phyloP scores from a whole-genome alignment of 805 yeast genomes.

The Zygoascus tannicola region DNA sequence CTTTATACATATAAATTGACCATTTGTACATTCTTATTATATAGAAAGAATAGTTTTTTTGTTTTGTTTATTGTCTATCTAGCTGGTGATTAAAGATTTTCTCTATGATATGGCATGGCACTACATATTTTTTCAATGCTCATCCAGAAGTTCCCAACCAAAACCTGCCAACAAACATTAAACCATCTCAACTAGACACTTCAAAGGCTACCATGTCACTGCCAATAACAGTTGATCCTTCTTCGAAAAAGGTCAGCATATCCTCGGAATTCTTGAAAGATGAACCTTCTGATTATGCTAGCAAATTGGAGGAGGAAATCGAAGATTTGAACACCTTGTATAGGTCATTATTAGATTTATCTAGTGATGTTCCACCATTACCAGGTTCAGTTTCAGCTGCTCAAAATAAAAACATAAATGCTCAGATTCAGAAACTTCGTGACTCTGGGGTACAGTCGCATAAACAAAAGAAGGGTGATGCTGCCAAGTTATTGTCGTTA shows the following conservation, averaged over 20 bases:
- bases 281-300: conserved; percentile 11
- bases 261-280: conserved; percentile 9
- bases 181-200: no score
- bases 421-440: conserved; percentile 28
- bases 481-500: conserved; percentile 27
- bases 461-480: conserved; percentile 27
- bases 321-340: conserved; percentile 25
- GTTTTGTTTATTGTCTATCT: no score
- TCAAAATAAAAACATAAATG: conserved; percentile 17
- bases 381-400: conserved; percentile 22
- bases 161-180: no score
- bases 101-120: no score
- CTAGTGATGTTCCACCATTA: conserved; percentile 31
- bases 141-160: no score
- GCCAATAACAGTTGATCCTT: conserved; percentile 18
- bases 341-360: conserved; percentile 23
- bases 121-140: no score
- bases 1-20: no score
- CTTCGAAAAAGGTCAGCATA: conserved; percentile 15
- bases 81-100: no score
- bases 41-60: no score
- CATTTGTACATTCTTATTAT: no score
- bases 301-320: conserved; percentile 18
- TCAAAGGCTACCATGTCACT: conserved; percentile 2
- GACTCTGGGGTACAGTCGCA: conserved; percentile 26